Evolutionary conservation across 2,329 filamentous ascomycete species (phyloP).

Genomic region (Huntiella abstrusa): DNA sequence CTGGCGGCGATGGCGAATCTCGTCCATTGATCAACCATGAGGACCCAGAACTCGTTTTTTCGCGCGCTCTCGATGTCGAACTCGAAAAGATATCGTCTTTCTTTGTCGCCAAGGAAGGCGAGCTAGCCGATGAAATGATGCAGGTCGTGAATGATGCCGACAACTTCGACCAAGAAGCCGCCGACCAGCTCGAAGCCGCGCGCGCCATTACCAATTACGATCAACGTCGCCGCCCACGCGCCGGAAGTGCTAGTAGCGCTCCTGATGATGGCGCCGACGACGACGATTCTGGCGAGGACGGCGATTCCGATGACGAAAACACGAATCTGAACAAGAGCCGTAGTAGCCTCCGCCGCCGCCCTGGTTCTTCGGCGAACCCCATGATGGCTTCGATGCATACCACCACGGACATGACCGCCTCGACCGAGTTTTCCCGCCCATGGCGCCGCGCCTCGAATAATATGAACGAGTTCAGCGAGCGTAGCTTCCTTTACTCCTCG

Average conservation of each 20-base stretch:
- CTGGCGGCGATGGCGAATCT: slow-evolving; percentile 55
- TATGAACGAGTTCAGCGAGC: slow-evolving; percentile 64
- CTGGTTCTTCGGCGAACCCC: background rate
- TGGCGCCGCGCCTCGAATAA: slow-evolving; percentile 44
- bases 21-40: slow-evolving; percentile 58
- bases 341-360: slow-evolving; percentile 17
- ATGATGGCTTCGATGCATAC: slow-evolving; percentile 18
- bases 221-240: slow-evolving; percentile 14
- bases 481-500: slow-evolving; percentile 45
- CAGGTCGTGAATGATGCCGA: slow-evolving; percentile 58
- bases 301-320: slow-evolving; percentile 44
- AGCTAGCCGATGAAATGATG: slow-evolving; percentile 66
- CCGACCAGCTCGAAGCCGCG: slow-evolving; percentile 22
- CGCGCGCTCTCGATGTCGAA: slow-evolving; percentile 65
- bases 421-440: slow-evolving; percentile 38
- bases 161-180: slow-evolving; percentile 42
- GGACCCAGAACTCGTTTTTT: slow-evolving; percentile 68
- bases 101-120: slow-evolving; percentile 72
- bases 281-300: slow-evolving; percentile 32
- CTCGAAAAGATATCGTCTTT: slow-evolving; percentile 89
- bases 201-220: slow-evolving; percentile 14
- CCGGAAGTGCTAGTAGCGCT: slow-evolving; percentile 23
- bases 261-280: slow-evolving; percentile 34
- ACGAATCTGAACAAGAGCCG: slow-evolving; percentile 31
- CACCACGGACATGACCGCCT: slow-evolving; percentile 40